A percentile compares a stretch with the other conserved stretches of the same genome.
These are phyloP conservation scores for Dysphania ambrosioides DNA, from an alignment of 148 eudicot species.

Conservation along the genomic window DNA sequence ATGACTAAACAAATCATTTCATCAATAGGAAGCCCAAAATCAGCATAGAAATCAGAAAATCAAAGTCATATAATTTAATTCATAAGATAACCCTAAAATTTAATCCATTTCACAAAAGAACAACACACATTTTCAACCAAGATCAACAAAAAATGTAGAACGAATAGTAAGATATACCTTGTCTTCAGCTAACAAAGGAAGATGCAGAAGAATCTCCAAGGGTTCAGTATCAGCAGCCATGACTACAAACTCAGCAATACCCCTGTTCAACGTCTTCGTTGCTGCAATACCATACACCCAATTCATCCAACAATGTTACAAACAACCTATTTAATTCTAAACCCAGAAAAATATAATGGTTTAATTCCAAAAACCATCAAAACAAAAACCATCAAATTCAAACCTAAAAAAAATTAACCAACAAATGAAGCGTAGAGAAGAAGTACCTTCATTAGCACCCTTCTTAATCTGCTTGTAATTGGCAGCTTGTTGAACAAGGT, in stretches of 20 bases:
- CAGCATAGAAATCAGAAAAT: too few species aligned
- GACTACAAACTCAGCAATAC: conserved; percentile 75
- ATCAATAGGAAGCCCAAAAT: too few species aligned
- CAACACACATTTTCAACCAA: not conserved
- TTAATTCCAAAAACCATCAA: too few species aligned
- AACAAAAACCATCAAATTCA: not conserved
- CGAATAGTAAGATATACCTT: conserved; percentile 39
- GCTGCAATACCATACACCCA: conserved; percentile 40
- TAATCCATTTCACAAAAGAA: too few species aligned
- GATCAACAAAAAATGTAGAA: not conserved
- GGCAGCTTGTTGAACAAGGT: conserved; percentile 75
- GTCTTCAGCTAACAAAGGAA: conserved; percentile 76
- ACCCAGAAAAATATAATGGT: too few species aligned
- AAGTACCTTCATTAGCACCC: conserved; percentile 72
- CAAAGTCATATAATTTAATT: too few species aligned
- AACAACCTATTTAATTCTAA: too few species aligned
- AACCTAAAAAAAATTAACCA: not conserved
- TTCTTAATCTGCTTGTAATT: conserved; percentile 77
- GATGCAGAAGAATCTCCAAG: conserved; percentile 79
- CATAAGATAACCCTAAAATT: too few species aligned
- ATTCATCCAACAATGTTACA: not conserved
- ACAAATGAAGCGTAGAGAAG: not conserved
- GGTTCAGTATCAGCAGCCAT: conserved; percentile 92
- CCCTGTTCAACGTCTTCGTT: conserved; percentile 76
- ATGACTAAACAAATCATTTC: too few species aligned